phyloP scores from a whole-genome alignment of 352 stramenopile species.

The Phytophthora cactorum region DNA sequence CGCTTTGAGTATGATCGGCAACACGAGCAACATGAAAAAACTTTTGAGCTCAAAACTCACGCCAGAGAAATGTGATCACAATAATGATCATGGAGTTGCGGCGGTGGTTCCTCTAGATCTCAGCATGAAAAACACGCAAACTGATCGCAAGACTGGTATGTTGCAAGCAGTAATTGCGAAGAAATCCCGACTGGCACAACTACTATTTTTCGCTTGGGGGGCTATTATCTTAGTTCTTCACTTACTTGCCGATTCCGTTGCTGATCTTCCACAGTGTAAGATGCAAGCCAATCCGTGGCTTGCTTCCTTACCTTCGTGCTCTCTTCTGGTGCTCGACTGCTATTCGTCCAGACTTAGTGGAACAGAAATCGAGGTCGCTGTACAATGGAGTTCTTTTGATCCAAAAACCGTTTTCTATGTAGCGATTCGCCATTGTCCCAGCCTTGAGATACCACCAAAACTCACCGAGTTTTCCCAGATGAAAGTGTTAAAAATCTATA shows the following conservation, averaged over 20 bases:
- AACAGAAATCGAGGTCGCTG: constrained; percentile 12
- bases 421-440: constrained; percentile 45
- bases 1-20: constrained; percentile 37
- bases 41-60: constrained; percentile 11
- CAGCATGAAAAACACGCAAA: background rate
- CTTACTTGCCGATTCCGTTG: constrained; percentile 13
- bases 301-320: constrained; percentile 23
- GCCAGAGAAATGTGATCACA: background rate
- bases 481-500: constrained; percentile 49
- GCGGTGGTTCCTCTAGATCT: background rate
- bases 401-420: constrained; percentile 27
- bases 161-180: background rate
- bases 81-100: background rate
- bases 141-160: background rate
- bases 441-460: constrained; percentile 34
- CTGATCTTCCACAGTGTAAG: constrained; percentile 11
- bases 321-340: constrained; percentile 36
- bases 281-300: constrained; percentile 44
- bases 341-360: constrained; percentile 13
- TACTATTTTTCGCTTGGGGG: constrained; percentile 21
- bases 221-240: constrained; percentile 28
- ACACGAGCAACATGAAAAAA: constrained; percentile 41
- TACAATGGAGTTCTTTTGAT: constrained; percentile 18
- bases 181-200: background rate
- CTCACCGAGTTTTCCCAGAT: constrained; percentile 41